Percentiles rank a stretch among this genome's conserved stretches.
phyloP scores from a whole-genome alignment of 257 asterid species.

The Fraxinus quadrangulata region DNA sequence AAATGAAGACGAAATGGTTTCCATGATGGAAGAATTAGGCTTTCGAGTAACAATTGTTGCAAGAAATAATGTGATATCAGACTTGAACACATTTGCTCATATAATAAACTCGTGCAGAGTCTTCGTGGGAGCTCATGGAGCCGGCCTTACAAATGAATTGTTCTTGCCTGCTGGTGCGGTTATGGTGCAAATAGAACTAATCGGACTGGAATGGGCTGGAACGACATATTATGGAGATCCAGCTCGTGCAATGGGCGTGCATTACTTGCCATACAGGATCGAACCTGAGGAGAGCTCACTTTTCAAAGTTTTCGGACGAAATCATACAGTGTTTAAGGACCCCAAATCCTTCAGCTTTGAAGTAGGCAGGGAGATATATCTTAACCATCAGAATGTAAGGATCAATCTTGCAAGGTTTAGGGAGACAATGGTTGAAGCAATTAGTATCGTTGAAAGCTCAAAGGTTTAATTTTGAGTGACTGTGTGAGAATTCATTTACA shows the following conservation, averaged over 20 bases:
- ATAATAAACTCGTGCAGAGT: constrained; percentile 53
- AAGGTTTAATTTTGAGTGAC: background rate
- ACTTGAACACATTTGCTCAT: constrained; percentile 39
- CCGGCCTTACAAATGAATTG: constrained; percentile 57
- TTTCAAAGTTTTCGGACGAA: constrained; percentile 30
- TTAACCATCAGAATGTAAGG: constrained; percentile 28
- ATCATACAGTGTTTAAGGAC: constrained; percentile 41
- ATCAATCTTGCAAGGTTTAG: constrained; percentile 25
- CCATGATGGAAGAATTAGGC: constrained; percentile 42
- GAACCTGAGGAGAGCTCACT: constrained; percentile 52
- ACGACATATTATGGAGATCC: constrained; percentile 45
- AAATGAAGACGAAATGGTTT: constrained; percentile 36
- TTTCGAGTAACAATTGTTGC: constrained; percentile 38
- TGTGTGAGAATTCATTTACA: background rate
- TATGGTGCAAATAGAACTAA: constrained; percentile 47
- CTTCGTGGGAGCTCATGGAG: constrained; percentile 59
- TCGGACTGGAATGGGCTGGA: constrained; percentile 63
- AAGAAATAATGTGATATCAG: constrained; percentile 37
- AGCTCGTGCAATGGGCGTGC: constrained; percentile 38
- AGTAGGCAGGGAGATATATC: constrained; percentile 32
- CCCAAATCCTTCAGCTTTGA: constrained; percentile 21
- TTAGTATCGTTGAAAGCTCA: background rate
- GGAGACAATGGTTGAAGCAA: constrained; percentile 5
- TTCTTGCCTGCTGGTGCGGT: constrained; percentile 47
- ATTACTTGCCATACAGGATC: constrained; percentile 51